These are phyloP conservation scores for Suillus decipiens DNA, from an alignment of 768 basidiomycete genomes.

Conservation along the genomic window DNA sequence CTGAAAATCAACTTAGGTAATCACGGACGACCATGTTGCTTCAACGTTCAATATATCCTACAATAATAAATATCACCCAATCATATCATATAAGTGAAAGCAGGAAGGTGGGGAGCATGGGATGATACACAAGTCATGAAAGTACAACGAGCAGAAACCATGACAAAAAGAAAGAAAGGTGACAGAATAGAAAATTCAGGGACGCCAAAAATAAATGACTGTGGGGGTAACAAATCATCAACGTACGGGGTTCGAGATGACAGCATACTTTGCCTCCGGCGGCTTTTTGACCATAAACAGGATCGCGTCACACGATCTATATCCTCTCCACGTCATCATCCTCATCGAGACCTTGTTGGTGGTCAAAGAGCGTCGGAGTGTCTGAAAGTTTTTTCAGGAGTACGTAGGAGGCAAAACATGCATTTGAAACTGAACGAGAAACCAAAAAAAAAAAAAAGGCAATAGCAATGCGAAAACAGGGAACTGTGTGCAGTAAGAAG, in stretches of 20 bases:
- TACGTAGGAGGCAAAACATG: slow-evolving; percentile 25
- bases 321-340: slow-evolving; percentile 17
- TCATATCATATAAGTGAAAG: slow-evolving; percentile 6
- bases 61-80: slow-evolving; percentile 8
- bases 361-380: slow-evolving; percentile 32
- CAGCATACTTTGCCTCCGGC: slow-evolving; percentile 20
- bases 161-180: neutral
- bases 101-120: slow-evolving; percentile 14
- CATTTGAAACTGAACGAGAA: slow-evolving; percentile 20
- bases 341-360: slow-evolving; percentile 27
- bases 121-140: slow-evolving; percentile 1
- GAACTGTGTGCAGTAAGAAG: slow-evolving; percentile 11
- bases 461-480: slow-evolving; percentile 14
- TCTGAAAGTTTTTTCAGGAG: slow-evolving; percentile 18
- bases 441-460: slow-evolving; percentile 3
- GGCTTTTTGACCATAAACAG: slow-evolving; percentile 34
- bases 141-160: neutral
- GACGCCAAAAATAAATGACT: neutral
- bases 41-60: slow-evolving; percentile 11
- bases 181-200: neutral
- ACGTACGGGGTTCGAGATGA: slow-evolving; percentile 16
- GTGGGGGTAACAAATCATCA: neutral
- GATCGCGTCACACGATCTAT: slow-evolving; percentile 22
- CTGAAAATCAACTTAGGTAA: neutral
- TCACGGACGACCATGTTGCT: neutral